Percentiles rank a stretch among this genome's conserved stretches.
These are phyloP conservation scores for Chlorella sp. DNA, from an alignment of 139 green algal species.

Conservation along the genomic window DNA sequence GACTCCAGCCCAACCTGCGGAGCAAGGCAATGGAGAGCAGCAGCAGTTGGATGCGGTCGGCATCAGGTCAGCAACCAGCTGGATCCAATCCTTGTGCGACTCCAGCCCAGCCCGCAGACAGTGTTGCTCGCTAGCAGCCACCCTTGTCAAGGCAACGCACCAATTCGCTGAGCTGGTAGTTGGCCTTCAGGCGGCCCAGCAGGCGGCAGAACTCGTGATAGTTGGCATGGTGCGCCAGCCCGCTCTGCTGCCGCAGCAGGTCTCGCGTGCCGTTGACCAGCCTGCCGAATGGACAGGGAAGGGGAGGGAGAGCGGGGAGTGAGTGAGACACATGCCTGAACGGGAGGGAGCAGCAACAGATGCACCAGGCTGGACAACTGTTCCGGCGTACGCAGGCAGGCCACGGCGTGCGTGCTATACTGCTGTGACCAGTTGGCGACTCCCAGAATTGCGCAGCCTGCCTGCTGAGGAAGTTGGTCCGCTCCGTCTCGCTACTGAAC, in stretches of 20 bases:
- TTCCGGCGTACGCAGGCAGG: too few species aligned
- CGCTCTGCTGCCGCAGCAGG: slow-evolving; percentile 74
- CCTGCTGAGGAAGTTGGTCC: slow-evolving; percentile 84
- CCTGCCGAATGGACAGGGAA: slow-evolving; percentile 14
- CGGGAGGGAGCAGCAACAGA: too few species aligned
- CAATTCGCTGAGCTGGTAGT: slow-evolving; percentile 96
- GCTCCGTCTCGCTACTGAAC: slow-evolving; percentile 90
- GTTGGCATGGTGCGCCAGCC: slow-evolving; percentile 91
- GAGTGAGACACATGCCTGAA: too few species aligned
- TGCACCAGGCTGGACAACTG: too few species aligned
- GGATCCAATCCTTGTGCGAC: slow-evolving; percentile 95
- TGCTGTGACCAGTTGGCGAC: too few species aligned
- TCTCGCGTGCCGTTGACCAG: slow-evolving; percentile 71
- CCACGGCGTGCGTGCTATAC: too few species aligned
- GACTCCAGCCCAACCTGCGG: neutral
- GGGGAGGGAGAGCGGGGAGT: too few species aligned
- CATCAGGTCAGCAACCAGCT: slow-evolving; percentile 92
- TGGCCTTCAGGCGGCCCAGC: slow-evolving; percentile 96
- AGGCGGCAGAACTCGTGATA: slow-evolving; percentile 98
- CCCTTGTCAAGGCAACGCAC: slow-evolving; percentile 47
- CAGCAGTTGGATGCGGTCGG: too few species aligned
- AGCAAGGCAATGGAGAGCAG: too few species aligned
- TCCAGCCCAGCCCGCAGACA: slow-evolving; percentile 84
- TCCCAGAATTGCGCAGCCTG: slow-evolving; percentile 58
- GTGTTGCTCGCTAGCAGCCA: too few species aligned